Evolutionary conservation across 2,329 filamentous ascomycete genomes (phyloP).

Genomic region (Beauveria varroae): DNA sequence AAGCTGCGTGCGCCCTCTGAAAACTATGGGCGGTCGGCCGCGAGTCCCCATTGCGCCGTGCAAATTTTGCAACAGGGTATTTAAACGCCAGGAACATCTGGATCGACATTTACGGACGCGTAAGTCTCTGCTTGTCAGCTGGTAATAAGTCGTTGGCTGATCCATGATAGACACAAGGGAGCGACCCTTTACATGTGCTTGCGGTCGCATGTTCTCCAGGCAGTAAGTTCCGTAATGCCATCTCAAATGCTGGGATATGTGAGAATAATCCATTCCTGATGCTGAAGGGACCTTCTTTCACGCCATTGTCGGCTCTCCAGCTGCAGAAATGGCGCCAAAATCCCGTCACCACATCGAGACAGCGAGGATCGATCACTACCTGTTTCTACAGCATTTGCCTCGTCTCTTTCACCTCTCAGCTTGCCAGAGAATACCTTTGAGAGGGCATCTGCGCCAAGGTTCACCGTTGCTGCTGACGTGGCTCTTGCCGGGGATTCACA

Average conservation of each 20-base stretch:
- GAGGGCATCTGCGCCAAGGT: not conserved
- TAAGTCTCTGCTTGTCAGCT: conserved; percentile 10
- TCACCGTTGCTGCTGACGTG: too few relatives aligned
- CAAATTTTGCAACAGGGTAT: conserved; percentile 23
- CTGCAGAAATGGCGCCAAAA: not conserved
- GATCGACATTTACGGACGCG: conserved; percentile 25
- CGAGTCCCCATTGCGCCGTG: conserved; percentile 18
- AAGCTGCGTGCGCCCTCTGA: not conserved
- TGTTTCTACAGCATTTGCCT: not conserved
- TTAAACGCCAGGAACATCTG: conserved; percentile 25
- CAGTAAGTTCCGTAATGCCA: conserved; percentile 16
- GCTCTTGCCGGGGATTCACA: too few relatives aligned
- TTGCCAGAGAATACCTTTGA: not conserved
- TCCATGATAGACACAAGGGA: conserved; percentile 24
- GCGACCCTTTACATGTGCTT: conserved; percentile 24
- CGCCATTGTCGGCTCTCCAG: conserved; percentile 12
- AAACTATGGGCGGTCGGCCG: conserved; percentile 13
- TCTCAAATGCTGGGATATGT: not conserved
- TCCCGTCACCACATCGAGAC: not conserved
- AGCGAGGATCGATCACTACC: not conserved
- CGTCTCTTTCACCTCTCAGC: not conserved
- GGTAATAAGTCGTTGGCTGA: not conserved
- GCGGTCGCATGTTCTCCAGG: conserved; percentile 23
- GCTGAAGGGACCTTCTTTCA: conserved; percentile 11
- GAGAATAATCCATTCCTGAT: not conserved